phyloP scores from a whole-genome alignment of 1,284 basidiomycete species.

The Ceratobasidium sp. region DNA sequence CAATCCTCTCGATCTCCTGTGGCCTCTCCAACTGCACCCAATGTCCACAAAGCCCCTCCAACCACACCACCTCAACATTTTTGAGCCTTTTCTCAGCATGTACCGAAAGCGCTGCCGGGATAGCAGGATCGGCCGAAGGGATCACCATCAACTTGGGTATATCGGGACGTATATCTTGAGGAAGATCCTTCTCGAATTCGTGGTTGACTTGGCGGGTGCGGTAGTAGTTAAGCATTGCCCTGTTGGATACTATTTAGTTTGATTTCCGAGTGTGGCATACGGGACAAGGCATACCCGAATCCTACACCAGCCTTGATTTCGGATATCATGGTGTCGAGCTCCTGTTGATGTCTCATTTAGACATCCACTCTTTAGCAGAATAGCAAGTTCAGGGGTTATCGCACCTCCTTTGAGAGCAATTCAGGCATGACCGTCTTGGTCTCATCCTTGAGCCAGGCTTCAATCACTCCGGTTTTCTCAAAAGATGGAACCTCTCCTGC shows the following conservation, averaged over 20 bases:
- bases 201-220: conserved; percentile 19
- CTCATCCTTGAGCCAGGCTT: conserved; percentile 13
- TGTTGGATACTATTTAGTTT: neutral
- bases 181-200: conserved; percentile 27
- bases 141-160: conserved; percentile 34
- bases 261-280: neutral
- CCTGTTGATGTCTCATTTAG: neutral
- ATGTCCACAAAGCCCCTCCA: conserved; percentile 35
- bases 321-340: conserved; percentile 17
- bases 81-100: conserved; percentile 12
- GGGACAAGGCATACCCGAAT: conserved; percentile 13
- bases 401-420: conserved; percentile 20
- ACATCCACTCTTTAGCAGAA: neutral
- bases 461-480: conserved; percentile 21
- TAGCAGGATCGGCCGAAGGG: conserved; percentile 12
- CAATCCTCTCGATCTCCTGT: conserved; percentile 17
- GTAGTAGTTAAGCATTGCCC: conserved; percentile 36
- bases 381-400: neutral
- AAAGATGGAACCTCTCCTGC: conserved; percentile 2
- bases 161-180: conserved; percentile 24
- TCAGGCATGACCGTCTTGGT: neutral
- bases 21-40: conserved; percentile 32
- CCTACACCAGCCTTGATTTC: conserved; percentile 28
- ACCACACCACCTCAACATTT: conserved; percentile 18
- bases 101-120: conserved; percentile 5